Evolutionary conservation across 2,329 filamentous ascomycete species (phyloP).

Genomic region (Coniochaeta hoffmannii): DNA sequence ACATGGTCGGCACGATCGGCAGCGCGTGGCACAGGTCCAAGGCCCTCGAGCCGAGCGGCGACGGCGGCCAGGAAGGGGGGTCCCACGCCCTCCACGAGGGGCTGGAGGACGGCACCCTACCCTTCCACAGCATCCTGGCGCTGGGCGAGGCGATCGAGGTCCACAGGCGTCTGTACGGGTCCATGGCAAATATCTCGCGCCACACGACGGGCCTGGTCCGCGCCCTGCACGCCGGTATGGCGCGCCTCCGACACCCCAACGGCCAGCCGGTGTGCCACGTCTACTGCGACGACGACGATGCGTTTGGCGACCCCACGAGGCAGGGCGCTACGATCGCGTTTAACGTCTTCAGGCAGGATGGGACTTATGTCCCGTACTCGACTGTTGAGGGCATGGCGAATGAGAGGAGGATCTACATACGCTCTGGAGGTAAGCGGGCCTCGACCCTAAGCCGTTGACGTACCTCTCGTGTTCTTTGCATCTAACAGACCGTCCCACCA

Average conservation of each 20-base stretch:
- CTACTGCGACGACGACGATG: constrained; percentile 42
- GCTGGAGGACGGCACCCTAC: constrained; percentile 60
- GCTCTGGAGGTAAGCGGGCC: constrained; percentile 41
- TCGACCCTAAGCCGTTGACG: neutral
- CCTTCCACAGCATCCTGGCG: constrained; percentile 58
- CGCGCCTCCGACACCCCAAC: constrained; percentile 42
- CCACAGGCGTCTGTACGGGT: constrained; percentile 47
- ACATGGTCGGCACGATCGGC: constrained; percentile 47
- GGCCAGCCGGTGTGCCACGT: constrained; percentile 42
- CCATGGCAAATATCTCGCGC: constrained; percentile 49
- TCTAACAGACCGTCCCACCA: too few relatives aligned
- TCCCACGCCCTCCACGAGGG: constrained; percentile 45
- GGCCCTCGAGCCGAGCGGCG: constrained; percentile 26
- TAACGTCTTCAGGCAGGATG: constrained; percentile 48
- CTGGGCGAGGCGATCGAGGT: constrained; percentile 51
- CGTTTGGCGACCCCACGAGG: constrained; percentile 41
- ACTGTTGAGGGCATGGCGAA: constrained; percentile 54
- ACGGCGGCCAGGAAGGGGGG: neutral
- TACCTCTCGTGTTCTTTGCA: neutral
- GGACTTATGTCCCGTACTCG: constrained; percentile 46
- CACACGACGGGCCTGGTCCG: constrained; percentile 48
- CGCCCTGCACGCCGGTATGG: constrained; percentile 40
- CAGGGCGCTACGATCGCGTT: constrained; percentile 59
- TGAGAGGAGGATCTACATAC: constrained; percentile 47
- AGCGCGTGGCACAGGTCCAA: constrained; percentile 50